phyloP scores from a whole-genome alignment of 129 eudicot genomes.

The Flaveria trinervia region DNA sequence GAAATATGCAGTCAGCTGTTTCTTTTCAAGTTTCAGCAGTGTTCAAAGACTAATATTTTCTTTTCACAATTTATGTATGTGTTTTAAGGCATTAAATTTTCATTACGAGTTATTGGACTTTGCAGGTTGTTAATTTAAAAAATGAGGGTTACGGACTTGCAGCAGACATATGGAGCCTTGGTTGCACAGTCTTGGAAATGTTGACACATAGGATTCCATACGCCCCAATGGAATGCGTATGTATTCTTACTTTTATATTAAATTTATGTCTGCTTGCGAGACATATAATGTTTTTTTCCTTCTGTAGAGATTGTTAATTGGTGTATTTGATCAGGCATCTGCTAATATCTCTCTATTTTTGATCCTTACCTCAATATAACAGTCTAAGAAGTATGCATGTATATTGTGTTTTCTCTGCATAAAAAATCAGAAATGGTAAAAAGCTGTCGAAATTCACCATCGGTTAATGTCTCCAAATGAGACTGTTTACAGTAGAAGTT shows the following conservation, averaged over 20 bases:
- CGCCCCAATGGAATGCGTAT: constrained; percentile 66
- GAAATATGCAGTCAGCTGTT: neutral
- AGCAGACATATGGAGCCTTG: constrained; percentile 99
- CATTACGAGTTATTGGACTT: neutral
- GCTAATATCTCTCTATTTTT: neutral
- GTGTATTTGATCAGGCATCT: neutral
- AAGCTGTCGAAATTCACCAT: neutral
- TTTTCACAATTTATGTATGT: neutral
- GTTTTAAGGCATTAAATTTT: neutral
- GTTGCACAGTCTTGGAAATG: constrained; percentile 96
- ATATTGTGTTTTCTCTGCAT: no score
- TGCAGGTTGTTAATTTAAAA: constrained; percentile 42
- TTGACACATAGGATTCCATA: constrained; percentile 79
- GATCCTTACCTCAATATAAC: neutral
- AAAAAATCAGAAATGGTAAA: neutral
- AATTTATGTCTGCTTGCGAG: neutral
- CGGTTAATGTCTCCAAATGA: neutral
- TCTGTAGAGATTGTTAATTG: neutral
- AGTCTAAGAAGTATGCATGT: no score
- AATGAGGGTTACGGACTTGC: constrained; percentile 79
- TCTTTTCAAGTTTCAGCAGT: neutral
- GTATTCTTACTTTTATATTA: constrained; percentile 28
- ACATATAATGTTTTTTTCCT: neutral
- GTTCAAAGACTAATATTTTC: neutral
- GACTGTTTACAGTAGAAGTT: neutral